phyloP scores from a whole-genome alignment of 164 flowering plant genomes.

The Buxus sempervirens region DNA sequence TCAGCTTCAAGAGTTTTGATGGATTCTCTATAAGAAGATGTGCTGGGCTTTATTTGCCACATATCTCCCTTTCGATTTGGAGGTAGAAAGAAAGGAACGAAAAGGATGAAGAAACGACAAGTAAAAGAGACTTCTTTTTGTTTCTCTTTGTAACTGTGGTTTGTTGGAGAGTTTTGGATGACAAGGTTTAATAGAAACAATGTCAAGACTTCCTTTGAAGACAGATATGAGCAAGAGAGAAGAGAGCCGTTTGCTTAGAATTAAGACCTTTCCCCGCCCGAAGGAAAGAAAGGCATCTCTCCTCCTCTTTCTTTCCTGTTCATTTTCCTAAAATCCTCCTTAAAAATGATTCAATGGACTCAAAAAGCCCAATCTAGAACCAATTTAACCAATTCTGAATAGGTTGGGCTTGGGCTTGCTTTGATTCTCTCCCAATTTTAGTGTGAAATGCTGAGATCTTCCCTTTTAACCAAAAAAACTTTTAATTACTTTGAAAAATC shows the following conservation, averaged over 20 bases:
- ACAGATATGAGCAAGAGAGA: constrained; percentile 1
- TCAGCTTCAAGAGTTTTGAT: constrained; percentile 80
- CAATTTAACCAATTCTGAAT: too few species aligned
- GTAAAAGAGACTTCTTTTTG: constrained; percentile 12
- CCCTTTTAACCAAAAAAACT: too few species aligned
- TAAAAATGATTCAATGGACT: too few species aligned
- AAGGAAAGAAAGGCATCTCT: constrained; percentile 35
- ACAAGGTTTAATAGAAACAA: constrained; percentile 6
- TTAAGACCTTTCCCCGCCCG: constrained; percentile 27
- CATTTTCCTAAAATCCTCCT: constrained; percentile 1
- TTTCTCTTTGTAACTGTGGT: constrained; percentile 3
- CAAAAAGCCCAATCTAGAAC: too few species aligned
- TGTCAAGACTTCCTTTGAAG: too few species aligned
- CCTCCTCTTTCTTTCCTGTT: constrained; percentile 8
- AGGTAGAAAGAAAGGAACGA: constrained; percentile 3
- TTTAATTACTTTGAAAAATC: too few species aligned
- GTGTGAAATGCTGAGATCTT: too few species aligned
- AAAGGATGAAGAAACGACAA: background rate
- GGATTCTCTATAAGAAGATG: constrained; percentile 62
- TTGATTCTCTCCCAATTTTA: too few species aligned
- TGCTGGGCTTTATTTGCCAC: constrained; percentile 48
- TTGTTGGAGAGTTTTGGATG: constrained; percentile 12
- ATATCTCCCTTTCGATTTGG: constrained; percentile 24
- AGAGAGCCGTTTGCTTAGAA: constrained; percentile 37
- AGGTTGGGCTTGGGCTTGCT: too few species aligned